Evolutionary conservation across 805 yeast genomes (phyloP).

Genomic region (Isabelozyma heimii): DNA sequence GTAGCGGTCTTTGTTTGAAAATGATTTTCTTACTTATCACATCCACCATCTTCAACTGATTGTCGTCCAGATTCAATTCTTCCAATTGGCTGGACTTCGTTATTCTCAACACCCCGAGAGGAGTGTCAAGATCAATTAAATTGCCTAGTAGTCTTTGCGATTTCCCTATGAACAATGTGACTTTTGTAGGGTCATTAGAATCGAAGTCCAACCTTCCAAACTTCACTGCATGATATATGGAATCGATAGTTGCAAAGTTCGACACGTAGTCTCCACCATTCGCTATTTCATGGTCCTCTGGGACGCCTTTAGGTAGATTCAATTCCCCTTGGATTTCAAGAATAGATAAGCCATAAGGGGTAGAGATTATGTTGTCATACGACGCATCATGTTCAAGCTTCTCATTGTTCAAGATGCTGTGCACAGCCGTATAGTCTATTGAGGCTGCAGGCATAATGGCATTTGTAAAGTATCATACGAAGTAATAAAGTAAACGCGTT

Average conservation of each 20-base stretch:
- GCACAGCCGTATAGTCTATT: conserved; percentile 14
- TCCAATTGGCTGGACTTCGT: conserved; percentile 11
- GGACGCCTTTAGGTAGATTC: conserved; percentile 40
- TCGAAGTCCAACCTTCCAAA: conserved; percentile 51
- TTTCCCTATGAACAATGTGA: conserved; percentile 61
- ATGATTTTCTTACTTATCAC: conserved; percentile 56
- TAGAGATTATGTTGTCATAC: conserved; percentile 30
- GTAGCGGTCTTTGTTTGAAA: conserved; percentile 69
- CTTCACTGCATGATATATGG: conserved; percentile 43
- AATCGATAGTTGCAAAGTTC: conserved; percentile 32
- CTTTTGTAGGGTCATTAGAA: conserved; percentile 36
- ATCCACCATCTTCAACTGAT: conserved; percentile 52
- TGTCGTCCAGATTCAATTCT: conserved; percentile 2
- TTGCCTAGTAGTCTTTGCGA: conserved; percentile 69
- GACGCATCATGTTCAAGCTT: background rate
- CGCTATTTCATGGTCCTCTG: conserved; percentile 15
- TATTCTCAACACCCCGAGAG: conserved; percentile 60
- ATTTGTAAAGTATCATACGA: too few species aligned
- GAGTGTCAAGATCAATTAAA: conserved; percentile 57
- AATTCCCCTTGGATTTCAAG: conserved; percentile 76
- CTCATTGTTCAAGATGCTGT: conserved; percentile 4
- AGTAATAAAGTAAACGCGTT: background rate
- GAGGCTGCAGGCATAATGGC: conserved; percentile 15
- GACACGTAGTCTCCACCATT: background rate
- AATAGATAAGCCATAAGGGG: conserved; percentile 58